Conservation (phyloP, 129 eudicot genomes). For the Sambucus nigra region DNA sequence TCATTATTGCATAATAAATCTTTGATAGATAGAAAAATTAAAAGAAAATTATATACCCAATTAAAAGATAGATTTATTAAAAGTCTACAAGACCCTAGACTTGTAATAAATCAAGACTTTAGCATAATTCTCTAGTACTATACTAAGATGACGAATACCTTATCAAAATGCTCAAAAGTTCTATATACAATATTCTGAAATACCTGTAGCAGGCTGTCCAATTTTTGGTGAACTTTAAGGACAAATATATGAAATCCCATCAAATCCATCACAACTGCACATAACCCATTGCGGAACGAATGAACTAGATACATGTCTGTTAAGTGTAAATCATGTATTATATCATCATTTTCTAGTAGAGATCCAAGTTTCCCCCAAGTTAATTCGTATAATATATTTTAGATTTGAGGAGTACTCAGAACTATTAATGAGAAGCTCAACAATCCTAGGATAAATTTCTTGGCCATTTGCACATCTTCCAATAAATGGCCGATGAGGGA, state of each 20-base stretch:
- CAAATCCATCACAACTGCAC: conserved; percentile 81
- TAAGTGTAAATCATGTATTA: conserved; percentile 18
- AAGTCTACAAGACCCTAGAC: no score
- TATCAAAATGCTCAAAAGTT: conserved; percentile 49
- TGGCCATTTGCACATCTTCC: conserved; percentile 83
- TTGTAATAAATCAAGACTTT: no score
- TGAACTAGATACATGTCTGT: conserved; percentile 49
- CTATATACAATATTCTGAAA: conserved; percentile 48
- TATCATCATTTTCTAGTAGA: conserved; percentile 35
- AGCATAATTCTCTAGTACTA: no score
- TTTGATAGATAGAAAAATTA: no score
- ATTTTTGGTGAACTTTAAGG: conserved; percentile 78
- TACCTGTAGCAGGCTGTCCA: conserved; percentile 53
- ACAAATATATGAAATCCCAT: conserved; percentile 94
- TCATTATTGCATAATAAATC: conserved; percentile 53
- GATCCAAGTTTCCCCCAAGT: conserved; percentile 68
- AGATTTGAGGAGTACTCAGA: conserved; percentile 67
- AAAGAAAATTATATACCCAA: no score
- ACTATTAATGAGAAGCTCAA: conserved; percentile 90
- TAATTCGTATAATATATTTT: conserved; percentile 70
- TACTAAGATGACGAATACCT: no score
- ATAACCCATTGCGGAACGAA: conserved; percentile 70
- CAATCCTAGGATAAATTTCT: conserved; percentile 74
- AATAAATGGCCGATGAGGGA: conserved; percentile 95
- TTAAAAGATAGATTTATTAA: no score